Evolutionary conservation across 2,329 filamentous ascomycete species (phyloP).

Genomic region (Periconia digitata): DNA sequence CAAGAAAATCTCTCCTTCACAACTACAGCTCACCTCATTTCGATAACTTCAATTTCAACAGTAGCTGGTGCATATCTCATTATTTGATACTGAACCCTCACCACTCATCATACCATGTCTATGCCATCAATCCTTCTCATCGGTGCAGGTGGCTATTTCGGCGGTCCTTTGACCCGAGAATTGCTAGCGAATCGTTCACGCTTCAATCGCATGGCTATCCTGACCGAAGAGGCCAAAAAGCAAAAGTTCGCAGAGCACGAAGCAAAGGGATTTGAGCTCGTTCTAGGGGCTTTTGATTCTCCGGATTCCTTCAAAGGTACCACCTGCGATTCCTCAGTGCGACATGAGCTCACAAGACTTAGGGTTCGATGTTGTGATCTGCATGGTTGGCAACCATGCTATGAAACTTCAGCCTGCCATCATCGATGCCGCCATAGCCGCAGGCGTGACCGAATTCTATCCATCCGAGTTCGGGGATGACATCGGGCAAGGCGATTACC

Average conservation of each 20-base stretch:
- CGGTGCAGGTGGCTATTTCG: slow-evolving; percentile 12
- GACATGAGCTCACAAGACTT: slow-evolving; percentile 9
- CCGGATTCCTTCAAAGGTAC: slow-evolving; percentile 14
- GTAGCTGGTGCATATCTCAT: slow-evolving; percentile 10
- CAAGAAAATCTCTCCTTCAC: slow-evolving; percentile 11
- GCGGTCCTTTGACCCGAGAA: slow-evolving; percentile 7
- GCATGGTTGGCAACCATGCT: slow-evolving; percentile 13
- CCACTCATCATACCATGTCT: slow-evolving; percentile 11
- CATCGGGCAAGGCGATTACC: slow-evolving; percentile 11
- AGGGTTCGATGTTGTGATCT: slow-evolving; percentile 14
- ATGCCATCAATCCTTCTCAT: slow-evolving; percentile 12
- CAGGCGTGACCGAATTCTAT: slow-evolving; percentile 16
- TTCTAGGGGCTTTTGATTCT: slow-evolving; percentile 12
- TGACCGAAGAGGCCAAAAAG: slow-evolving; percentile 11
- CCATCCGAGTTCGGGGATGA: slow-evolving; percentile 15
- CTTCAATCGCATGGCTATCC: slow-evolving; percentile 12
- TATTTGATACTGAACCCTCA: slow-evolving; percentile 10
- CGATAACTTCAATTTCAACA: slow-evolving; percentile 11
- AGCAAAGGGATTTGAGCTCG: slow-evolving; percentile 11
- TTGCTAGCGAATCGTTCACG: slow-evolving; percentile 10
- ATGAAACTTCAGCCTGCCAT: slow-evolving; percentile 15
- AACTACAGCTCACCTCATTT: slow-evolving; percentile 10
- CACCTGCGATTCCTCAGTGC: slow-evolving; percentile 8
- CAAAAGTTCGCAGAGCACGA: slow-evolving; percentile 11
- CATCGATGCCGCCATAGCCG: slow-evolving; percentile 12